Conservation (phyloP, 73 alveolate genomes). For the Stentor coeruleus region DNA sequence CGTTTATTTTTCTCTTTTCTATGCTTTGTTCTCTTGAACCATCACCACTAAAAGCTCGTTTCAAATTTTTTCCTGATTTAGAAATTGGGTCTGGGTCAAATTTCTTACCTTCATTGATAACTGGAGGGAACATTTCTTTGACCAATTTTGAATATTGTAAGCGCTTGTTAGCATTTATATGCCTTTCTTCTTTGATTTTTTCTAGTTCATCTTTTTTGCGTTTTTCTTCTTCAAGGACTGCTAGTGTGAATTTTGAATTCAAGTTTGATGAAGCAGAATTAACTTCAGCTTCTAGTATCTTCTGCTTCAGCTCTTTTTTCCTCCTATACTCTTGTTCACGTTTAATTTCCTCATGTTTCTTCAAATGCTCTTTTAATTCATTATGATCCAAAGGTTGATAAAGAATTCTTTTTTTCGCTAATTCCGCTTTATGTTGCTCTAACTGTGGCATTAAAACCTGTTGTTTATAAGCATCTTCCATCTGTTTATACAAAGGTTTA, state of each 20-base stretch:
- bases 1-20: not conserved
- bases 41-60: not conserved
- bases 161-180: not conserved
- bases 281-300: not conserved
- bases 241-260: constrained; percentile 7
- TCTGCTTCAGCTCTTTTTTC: constrained; percentile 8
- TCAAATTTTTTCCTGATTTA: not conserved
- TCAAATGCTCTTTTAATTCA: constrained; percentile 23
- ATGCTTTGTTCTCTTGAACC: not conserved
- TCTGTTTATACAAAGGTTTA: constrained; percentile 29
- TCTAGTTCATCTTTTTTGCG: not conserved
- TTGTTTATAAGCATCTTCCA: constrained; percentile 27
- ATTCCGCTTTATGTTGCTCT: constrained; percentile 24
- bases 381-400: not conserved
- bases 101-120: not conserved
- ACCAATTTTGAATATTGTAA: not conserved
- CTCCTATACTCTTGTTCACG: constrained; percentile 13
- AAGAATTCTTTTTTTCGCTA: constrained; percentile 23
- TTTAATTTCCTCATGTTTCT: not conserved
- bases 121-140: constrained; percentile 18
- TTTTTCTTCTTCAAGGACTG: constrained; percentile 18
- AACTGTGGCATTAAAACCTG: constrained; percentile 25
- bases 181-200: not conserved
- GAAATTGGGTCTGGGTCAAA: not conserved
- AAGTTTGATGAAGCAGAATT: not conserved